phyloP scores from a whole-genome alignment of 352 stramenopile species.

The Globisporangium apiculatum region DNA sequence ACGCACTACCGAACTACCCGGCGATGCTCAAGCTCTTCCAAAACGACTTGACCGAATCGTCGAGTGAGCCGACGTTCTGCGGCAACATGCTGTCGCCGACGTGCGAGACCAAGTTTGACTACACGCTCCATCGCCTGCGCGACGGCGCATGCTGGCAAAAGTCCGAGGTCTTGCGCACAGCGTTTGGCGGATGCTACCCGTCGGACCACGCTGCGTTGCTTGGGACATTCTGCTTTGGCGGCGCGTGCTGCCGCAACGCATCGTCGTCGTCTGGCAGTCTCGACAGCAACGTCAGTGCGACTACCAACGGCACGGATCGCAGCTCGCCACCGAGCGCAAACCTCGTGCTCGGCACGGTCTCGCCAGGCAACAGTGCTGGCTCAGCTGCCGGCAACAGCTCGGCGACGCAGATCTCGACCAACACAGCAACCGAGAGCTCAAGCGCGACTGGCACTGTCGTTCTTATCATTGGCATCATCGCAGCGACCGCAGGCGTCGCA shows the following conservation, averaged over 20 bases:
- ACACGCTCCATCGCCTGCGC: conserved; percentile 37
- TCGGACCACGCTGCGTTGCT: conserved; percentile 64
- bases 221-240: conserved; percentile 49
- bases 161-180: conserved; percentile 49
- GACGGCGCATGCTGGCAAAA: conserved; percentile 42
- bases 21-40: conserved; percentile 54
- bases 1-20: conserved; percentile 54
- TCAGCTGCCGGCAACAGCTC: conserved; percentile 8
- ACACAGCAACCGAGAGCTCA: conserved; percentile 26
- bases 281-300: not conserved
- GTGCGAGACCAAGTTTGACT: conserved; percentile 73
- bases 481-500: conserved; percentile 31
- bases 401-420: conserved; percentile 26
- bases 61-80: conserved; percentile 52
- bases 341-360: conserved; percentile 19
- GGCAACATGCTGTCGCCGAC: conserved; percentile 49
- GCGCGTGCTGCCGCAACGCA: conserved; percentile 44
- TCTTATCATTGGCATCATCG: conserved; percentile 38
- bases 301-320: not conserved
- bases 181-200: conserved; percentile 64
- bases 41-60: conserved; percentile 41
- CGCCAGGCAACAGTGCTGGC: not conserved
- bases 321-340: conserved; percentile 15
- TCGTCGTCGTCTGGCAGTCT: conserved; percentile 7
- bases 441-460: conserved; percentile 36